Conservation (phyloP, 2,329 filamentous ascomycete species). For the Dryadomyces quercus-mongolicae region DNA sequence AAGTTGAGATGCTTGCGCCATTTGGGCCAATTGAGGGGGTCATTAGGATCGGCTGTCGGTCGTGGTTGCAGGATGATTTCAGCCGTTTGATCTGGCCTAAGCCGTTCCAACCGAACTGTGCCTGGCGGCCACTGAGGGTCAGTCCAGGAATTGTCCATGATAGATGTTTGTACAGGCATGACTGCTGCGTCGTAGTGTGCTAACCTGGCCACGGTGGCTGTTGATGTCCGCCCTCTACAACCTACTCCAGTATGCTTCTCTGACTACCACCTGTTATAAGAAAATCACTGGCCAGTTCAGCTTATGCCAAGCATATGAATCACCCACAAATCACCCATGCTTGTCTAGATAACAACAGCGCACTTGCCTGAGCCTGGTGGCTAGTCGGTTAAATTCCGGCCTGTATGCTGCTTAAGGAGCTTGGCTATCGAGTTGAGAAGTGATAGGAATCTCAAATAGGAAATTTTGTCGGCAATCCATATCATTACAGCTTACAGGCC, state of each 20-base stretch:
- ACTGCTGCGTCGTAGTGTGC: no score
- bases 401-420: background rate
- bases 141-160: background rate
- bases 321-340: background rate
- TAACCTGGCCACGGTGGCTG: no score
- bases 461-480: background rate
- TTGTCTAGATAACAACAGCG: background rate
- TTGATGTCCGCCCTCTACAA: no score
- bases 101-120: constrained; percentile 7
- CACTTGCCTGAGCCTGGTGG: background rate
- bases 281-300: no score
- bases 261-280: background rate
- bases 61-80: constrained; percentile 38
- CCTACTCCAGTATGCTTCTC: background rate
- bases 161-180: background rate
- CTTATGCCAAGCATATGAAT: no score
- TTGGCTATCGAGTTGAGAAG: background rate
- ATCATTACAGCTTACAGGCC: background rate
- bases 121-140: constrained; percentile 7
- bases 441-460: background rate
- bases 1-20: constrained; percentile 37
- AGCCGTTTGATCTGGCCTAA: constrained; percentile 27
- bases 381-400: no score
- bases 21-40: constrained; percentile 34
- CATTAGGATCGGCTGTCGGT: constrained; percentile 35